phyloP scores from a whole-genome alignment of 164 flowering plant genomes.

The Umbellularia californica region DNA sequence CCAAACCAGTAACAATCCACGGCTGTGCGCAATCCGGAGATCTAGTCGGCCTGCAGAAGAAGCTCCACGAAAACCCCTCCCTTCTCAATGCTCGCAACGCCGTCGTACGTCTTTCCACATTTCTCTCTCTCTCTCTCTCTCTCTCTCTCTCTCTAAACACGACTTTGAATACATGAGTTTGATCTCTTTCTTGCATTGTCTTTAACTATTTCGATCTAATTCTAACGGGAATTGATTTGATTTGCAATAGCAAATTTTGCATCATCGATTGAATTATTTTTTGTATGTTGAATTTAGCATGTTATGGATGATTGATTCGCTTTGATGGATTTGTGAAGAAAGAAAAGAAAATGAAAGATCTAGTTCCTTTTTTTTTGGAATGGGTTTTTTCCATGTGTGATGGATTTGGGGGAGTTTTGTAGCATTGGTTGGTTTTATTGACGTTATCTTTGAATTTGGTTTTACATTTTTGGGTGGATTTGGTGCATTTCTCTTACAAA shows the following conservation, averaged over 20 bases:
- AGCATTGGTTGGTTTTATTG: background rate
- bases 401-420: constrained; percentile 2
- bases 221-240: background rate
- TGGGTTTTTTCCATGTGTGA: background rate
- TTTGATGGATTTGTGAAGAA: too few relatives aligned
- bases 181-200: background rate
- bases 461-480: background rate
- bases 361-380: background rate
- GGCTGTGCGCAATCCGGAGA: constrained; percentile 78
- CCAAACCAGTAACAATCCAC: constrained; percentile 62
- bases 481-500: too few relatives aligned
- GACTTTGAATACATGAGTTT: background rate
- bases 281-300: background rate
- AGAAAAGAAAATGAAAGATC: too few relatives aligned
- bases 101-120: constrained; percentile 46
- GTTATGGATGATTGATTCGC: too few relatives aligned
- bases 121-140: constrained; percentile 11
- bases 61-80: constrained; percentile 62
- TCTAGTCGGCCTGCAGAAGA: constrained; percentile 50
- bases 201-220: background rate
- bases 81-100: constrained; percentile 82
- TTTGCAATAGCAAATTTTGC: background rate
- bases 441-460: background rate
- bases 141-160: background rate
- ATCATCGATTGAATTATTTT: background rate